A percentile compares a stretch with the other conserved stretches of the same genome.
Evolutionary conservation across 768 basidiomycete species (phyloP).

Genomic region (Macrolepiota albuminosa): DNA sequence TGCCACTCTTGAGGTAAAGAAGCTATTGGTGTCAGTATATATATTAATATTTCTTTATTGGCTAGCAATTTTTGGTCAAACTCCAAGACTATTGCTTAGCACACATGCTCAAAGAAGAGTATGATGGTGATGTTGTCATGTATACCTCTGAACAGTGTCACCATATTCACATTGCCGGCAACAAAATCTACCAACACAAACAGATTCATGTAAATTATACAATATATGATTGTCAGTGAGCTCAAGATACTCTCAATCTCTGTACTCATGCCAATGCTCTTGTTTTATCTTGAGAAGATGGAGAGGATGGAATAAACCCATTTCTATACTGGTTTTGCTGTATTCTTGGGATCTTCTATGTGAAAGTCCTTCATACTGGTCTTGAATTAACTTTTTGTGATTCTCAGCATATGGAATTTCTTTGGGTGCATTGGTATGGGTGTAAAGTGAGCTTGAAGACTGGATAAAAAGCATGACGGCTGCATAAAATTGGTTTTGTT

Average conservation of each 20-base stretch:
- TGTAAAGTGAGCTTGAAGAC: too few relatives aligned
- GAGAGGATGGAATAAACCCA: too few relatives aligned
- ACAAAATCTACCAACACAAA: background rate
- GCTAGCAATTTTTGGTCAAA: conserved; percentile 18
- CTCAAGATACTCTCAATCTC: conserved; percentile 33
- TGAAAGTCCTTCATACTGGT: too few relatives aligned
- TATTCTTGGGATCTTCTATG: too few relatives aligned
- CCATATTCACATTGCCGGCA: conserved; percentile 14
- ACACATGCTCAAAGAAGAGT: background rate
- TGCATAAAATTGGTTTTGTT: too few relatives aligned
- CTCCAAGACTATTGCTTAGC: conserved; percentile 13
- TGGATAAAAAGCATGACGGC: too few relatives aligned
- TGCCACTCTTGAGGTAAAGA: background rate
- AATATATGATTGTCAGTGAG: conserved; percentile 32
- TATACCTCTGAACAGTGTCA: conserved; percentile 14
- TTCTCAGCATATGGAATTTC: too few relatives aligned
- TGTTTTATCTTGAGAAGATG: conserved; percentile 8
- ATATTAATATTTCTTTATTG: background rate
- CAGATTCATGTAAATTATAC: conserved; percentile 33
- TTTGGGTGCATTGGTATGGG: too few relatives aligned
- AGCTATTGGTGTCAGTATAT: background rate
- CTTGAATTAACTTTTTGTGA: too few relatives aligned
- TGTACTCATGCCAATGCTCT: conserved; percentile 26
- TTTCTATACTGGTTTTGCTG: too few relatives aligned
- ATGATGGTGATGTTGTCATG: conserved; percentile 13